Evolutionary conservation across 306 rosid species (phyloP).

Genomic region (Hippophae rhamnoides): DNA sequence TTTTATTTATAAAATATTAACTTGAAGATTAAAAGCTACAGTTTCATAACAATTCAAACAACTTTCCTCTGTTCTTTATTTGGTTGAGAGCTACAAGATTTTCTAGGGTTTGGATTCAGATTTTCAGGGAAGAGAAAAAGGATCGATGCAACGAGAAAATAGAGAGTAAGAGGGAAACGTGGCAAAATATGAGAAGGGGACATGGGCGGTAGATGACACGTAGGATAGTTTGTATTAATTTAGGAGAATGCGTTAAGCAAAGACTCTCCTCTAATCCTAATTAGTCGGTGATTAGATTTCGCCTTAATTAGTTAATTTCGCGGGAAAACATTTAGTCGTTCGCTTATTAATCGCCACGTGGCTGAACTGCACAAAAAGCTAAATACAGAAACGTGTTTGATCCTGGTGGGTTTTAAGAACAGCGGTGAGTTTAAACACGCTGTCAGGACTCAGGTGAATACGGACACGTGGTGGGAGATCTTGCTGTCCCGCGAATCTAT

Average conservation of each 20-base stretch:
- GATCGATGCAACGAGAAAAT: background rate
- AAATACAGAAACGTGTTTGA: background rate
- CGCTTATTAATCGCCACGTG: slow-evolving; percentile 13
- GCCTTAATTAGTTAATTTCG: slow-evolving; percentile 8
- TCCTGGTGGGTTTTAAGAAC: no score
- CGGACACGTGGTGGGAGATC: slow-evolving; percentile 12
- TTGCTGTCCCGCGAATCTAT: slow-evolving; percentile 11
- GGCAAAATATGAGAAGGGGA: slow-evolving; percentile 12
- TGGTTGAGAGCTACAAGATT: background rate
- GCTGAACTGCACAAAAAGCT: background rate
- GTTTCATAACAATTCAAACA: background rate
- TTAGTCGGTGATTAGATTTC: slow-evolving; percentile 2
- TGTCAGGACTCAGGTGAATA: background rate
- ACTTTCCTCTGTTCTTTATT: background rate
- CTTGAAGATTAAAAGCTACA: background rate
- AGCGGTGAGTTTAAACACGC: background rate
- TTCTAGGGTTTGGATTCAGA: slow-evolving; percentile 8
- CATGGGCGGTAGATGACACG: slow-evolving; percentile 29
- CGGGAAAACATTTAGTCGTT: slow-evolving; percentile 11
- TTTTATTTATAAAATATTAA: no score
- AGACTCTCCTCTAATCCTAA: background rate
- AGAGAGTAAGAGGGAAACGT: slow-evolving; percentile 18
- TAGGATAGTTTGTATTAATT: slow-evolving; percentile 6
- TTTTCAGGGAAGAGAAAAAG: slow-evolving; percentile 9
- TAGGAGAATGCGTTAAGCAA: slow-evolving; percentile 12